Evolutionary conservation across 306 rosid genomes (phyloP), one percentile per base, ranked within the genome.

Genomic region (Morella rubra): DNA sequence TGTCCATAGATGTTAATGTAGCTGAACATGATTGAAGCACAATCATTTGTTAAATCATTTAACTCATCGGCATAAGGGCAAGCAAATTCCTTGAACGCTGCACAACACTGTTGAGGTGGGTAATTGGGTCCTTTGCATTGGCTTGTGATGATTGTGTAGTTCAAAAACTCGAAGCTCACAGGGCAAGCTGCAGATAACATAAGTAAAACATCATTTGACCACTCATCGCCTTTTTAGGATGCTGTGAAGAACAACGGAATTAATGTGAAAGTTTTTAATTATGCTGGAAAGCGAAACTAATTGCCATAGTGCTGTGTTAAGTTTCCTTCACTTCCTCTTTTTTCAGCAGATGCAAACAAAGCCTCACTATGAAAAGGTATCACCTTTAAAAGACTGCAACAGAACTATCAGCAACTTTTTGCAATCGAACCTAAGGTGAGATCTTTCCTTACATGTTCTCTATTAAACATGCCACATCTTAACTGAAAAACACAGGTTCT

Each of bases 21-120:
- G 79, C 99, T 95, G 88, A 95, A 95, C 97, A 95, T 90, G 75
- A 94, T 95, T 7, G 97, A 77, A 52, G 99, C 89, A 18, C 99
- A 95, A 37, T 88, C 97, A 16, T 88, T 95, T 1, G 91, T 82
- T 78, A 87, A 69, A 77, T 92, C 97, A 44, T 95, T 95, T 61
- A 95, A 0, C 65, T 83, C 93, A 0, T 86, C 92, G 0, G 42
- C 61, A 2, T 95, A 92, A 56, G 99, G 97, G 84, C 99, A 95
- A 7, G 99, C 97, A 19, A 95, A 87, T 0, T 90, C 93, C 83
- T 81, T 91, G 9, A 95, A 85, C 56, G 96, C 71, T 10, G 51
- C 52, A 46, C 99, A 95, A 59, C 99, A 95, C 3, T 20, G 49
- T 0, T 73, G 22, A 16, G 93, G 78, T 32, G 89, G 85, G 85